phyloP scores from a whole-genome alignment of 179 eudicot species.

The Heliamphora pulchella region DNA sequence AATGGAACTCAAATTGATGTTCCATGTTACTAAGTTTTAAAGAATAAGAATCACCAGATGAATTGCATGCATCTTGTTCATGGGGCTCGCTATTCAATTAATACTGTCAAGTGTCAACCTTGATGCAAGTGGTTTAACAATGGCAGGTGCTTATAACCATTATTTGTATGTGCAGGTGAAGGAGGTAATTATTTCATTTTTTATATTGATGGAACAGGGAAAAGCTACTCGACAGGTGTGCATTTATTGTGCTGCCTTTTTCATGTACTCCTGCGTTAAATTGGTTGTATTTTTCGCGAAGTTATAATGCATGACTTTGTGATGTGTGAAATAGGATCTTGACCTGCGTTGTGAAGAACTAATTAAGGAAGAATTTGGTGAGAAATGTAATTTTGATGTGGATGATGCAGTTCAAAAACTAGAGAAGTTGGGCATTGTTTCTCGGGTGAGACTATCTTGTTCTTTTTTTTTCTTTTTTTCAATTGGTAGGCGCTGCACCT shows the following conservation, averaged over 20 bases:
- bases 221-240: slow-evolving; percentile 70
- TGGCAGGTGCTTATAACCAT: neutral
- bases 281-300: neutral
- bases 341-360: slow-evolving; percentile 77
- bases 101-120: neutral
- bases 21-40: slow-evolving; percentile 7
- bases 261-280: neutral
- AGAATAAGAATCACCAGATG: neutral
- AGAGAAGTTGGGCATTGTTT: slow-evolving; percentile 81
- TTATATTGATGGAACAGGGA: slow-evolving; percentile 90
- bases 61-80: neutral
- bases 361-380: slow-evolving; percentile 79
- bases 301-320: slow-evolving; percentile 13
- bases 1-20: neutral
- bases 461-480: no score
- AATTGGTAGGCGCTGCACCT: no score
- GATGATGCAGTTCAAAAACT: slow-evolving; percentile 86
- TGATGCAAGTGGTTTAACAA: neutral
- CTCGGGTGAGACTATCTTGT: slow-evolving; percentile 47
- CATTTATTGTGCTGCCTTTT: neutral
- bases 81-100: neutral
- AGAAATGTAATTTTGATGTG: slow-evolving; percentile 79
- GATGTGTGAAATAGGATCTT: slow-evolving; percentile 54
- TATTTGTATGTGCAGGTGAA: slow-evolving; percentile 57
- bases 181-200: slow-evolving; percentile 75